Conservation (phyloP, 441 rosid genomes). For the Gossypium davidsonii region DNA sequence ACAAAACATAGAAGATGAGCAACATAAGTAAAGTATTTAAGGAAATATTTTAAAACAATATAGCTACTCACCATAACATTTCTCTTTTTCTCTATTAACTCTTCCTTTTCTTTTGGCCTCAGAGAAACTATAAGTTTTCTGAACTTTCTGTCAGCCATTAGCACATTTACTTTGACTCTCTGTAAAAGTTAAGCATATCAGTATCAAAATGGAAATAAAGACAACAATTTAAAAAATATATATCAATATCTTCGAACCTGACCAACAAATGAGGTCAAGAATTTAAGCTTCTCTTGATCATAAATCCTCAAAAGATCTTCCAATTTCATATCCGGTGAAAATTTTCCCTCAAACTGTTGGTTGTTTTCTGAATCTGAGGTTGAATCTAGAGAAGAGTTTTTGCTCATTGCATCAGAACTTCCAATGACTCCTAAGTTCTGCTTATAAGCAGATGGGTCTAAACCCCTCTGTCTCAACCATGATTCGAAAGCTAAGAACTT, state of each 20-base stretch:
- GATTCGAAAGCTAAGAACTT: conserved; percentile 85
- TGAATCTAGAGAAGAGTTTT: conserved; percentile 29
- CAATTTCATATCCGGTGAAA: conserved; percentile 64
- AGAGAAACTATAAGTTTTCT: conserved; percentile 73
- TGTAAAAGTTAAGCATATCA: conserved; percentile 30
- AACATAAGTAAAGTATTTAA: background rate
- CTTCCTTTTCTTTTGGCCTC: conserved; percentile 80
- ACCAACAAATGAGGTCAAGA: conserved; percentile 74
- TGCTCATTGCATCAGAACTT: conserved; percentile 39
- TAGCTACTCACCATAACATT: conserved; percentile 58
- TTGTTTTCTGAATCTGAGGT: conserved; percentile 28
- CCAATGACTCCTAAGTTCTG: conserved; percentile 63
- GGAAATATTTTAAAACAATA: background rate
- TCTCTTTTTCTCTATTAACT: conserved; percentile 60
- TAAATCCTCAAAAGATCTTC: conserved; percentile 77
- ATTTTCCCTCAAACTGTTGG: conserved; percentile 27
- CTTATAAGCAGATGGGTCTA: conserved; percentile 68
- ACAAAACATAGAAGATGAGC: background rate
- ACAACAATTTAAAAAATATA: background rate
- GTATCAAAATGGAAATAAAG: background rate
- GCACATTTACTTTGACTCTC: conserved; percentile 60
- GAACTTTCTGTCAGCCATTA: conserved; percentile 50
- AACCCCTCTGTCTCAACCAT: conserved; percentile 82
- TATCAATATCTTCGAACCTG: conserved; percentile 49
- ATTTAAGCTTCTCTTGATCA: conserved; percentile 76